These are phyloP conservation scores for Penicillium crustosum DNA, from an alignment of 2,329 filamentous ascomycete genomes.

Conservation along the genomic window DNA sequence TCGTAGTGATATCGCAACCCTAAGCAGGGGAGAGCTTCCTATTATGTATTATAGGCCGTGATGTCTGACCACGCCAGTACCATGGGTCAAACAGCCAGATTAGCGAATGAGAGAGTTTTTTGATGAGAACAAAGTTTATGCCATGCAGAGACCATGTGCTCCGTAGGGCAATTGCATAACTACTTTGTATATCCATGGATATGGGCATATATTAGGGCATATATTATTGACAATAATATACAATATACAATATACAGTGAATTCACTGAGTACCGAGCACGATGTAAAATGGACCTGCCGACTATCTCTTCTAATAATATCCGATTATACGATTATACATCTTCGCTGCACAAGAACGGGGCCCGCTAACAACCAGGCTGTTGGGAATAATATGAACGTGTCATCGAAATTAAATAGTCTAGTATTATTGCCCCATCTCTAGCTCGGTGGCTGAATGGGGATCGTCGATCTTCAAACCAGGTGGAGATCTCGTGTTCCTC, in stretches of 20 bases:
- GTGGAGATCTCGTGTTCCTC: background rate
- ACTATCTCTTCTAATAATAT: background rate
- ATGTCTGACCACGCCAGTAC: background rate
- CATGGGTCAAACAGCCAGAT: background rate
- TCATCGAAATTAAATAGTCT: background rate
- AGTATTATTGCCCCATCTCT: background rate
- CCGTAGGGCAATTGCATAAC: background rate
- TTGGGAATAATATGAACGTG: background rate
- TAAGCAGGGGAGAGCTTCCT: background rate
- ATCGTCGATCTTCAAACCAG: conserved; percentile 3
- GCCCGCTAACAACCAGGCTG: background rate
- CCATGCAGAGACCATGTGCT: background rate
- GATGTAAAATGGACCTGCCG: background rate
- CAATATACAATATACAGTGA: background rate
- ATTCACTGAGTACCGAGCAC: background rate
- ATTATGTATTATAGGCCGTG: background rate
- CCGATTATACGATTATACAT: no score
- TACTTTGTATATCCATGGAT: no score
- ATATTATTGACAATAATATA: background rate
- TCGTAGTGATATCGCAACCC: background rate
- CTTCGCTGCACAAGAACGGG: background rate
- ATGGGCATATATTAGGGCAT: background rate
- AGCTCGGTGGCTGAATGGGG: background rate
- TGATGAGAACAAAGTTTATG: background rate
- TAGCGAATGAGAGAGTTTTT: background rate